phyloP scores from a whole-genome alignment of 352 stramenopile genomes.

The Phytopythium delawarense region DNA sequence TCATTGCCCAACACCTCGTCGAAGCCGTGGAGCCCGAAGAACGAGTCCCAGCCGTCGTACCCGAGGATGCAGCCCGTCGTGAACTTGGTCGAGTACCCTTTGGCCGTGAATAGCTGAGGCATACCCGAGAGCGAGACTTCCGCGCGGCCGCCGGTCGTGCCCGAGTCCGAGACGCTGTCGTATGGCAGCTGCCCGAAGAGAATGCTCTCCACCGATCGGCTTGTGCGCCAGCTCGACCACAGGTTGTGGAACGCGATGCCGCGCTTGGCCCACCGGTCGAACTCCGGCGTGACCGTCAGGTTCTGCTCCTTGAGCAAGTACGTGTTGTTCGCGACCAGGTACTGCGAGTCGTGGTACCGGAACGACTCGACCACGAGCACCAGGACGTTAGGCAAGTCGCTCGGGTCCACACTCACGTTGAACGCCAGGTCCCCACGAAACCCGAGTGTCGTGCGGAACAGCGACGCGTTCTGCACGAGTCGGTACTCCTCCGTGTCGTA shows the following conservation, averaged over 20 bases:
- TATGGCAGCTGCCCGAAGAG: slow-evolving; percentile 47
- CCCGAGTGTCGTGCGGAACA: slow-evolving; percentile 32
- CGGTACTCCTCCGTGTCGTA: slow-evolving; percentile 15
- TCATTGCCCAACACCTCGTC: slow-evolving; percentile 34
- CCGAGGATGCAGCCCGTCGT: slow-evolving; percentile 35
- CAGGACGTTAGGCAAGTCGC: slow-evolving; percentile 44
- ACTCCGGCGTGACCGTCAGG: slow-evolving; percentile 44
- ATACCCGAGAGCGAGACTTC: slow-evolving; percentile 30
- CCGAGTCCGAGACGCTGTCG: slow-evolving; percentile 29
- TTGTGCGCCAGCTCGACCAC: slow-evolving; percentile 62
- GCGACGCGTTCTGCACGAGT: slow-evolving; percentile 12
- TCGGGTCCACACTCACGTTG: slow-evolving; percentile 27
- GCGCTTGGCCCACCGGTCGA: slow-evolving; percentile 43
- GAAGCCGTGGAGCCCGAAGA: slow-evolving; percentile 47
- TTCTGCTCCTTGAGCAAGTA: slow-evolving; percentile 29
- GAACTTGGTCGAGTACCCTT: slow-evolving; percentile 52
- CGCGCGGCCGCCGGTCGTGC: slow-evolving; percentile 25
- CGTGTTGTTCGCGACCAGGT: slow-evolving; percentile 34
- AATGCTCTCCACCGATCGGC: slow-evolving; percentile 51
- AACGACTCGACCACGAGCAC: slow-evolving; percentile 57
- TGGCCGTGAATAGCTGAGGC: slow-evolving; percentile 45
- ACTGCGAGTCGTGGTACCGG: slow-evolving; percentile 46
- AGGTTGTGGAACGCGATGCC: slow-evolving; percentile 49
- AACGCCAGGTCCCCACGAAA: slow-evolving; percentile 46
- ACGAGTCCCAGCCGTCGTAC: slow-evolving; percentile 51